These are phyloP conservation scores for Colletotrichum neosansevieriae DNA, from an alignment of 2,329 filamentous ascomycete genomes.

Conservation along the genomic window DNA sequence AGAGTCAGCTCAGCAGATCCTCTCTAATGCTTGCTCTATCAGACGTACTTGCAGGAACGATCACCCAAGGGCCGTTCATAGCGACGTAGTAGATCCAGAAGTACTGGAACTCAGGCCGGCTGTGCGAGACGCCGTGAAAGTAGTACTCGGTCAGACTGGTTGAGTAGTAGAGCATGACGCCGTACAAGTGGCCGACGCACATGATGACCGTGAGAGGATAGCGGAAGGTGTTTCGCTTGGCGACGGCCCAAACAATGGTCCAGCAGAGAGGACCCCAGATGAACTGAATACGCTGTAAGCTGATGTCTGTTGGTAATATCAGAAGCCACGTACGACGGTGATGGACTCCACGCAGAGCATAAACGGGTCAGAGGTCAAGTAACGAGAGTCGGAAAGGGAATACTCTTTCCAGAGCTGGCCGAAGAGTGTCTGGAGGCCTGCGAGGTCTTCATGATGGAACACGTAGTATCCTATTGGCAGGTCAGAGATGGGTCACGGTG, in stretches of 20 bases:
- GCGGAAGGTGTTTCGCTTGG: conserved; percentile 56
- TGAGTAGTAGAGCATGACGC: conserved; percentile 71
- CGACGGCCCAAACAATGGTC: conserved; percentile 60
- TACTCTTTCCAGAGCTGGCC: conserved; percentile 96
- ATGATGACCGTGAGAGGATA: conserved; percentile 64
- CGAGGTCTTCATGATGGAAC: conserved; percentile 74
- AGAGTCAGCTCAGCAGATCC: background rate
- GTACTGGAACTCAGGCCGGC: conserved; percentile 70
- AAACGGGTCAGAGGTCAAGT: conserved; percentile 84
- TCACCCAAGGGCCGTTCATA: conserved; percentile 71
- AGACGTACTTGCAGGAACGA: conserved; percentile 66
- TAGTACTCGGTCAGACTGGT: conserved; percentile 65
- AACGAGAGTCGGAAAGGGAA: conserved; percentile 86
- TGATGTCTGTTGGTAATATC: background rate
- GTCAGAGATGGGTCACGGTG: background rate
- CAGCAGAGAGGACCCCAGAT: conserved; percentile 71
- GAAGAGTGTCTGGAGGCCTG: conserved; percentile 77
- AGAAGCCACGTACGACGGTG: conserved; percentile 71
- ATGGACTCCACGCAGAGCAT: conserved; percentile 90
- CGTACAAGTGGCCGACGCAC: conserved; percentile 69
- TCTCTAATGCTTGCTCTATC: too few species aligned
- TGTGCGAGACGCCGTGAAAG: conserved; percentile 61
- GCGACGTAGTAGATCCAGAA: conserved; percentile 74
- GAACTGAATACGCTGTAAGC: conserved; percentile 50
- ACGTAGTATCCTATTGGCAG: conserved; percentile 76